Conservation (phyloP, 2,329 filamentous ascomycete genomes). For the Nigrospora osmanthi region DNA sequence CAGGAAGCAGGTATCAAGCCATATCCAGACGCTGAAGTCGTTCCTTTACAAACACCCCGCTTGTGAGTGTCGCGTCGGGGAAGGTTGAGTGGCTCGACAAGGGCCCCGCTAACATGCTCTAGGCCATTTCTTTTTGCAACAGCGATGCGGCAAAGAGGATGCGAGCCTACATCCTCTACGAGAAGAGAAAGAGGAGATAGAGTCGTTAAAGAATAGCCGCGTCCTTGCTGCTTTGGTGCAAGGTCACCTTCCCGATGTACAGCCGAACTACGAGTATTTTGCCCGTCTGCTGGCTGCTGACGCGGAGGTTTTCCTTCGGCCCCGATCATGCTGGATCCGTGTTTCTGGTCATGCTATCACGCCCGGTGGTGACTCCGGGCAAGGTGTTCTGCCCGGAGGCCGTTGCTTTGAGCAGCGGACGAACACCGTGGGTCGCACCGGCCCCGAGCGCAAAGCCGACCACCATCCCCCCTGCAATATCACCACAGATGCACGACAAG, state of each 20-base stretch:
- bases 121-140: slow-evolving; percentile 55
- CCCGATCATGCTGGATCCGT: slow-evolving; percentile 52
- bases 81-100: too few species aligned
- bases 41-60: slow-evolving; percentile 56
- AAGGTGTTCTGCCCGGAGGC: slow-evolving; percentile 17
- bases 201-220: slow-evolving; percentile 57
- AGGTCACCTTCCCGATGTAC: slow-evolving; percentile 46
- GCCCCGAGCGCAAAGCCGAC: slow-evolving; percentile 40
- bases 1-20: slow-evolving; percentile 60
- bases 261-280: slow-evolving; percentile 56
- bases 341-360: slow-evolving; percentile 39
- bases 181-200: slow-evolving; percentile 28
- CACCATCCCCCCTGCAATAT: too few species aligned
- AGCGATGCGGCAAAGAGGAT: slow-evolving; percentile 45
- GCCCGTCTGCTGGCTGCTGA: slow-evolving; percentile 48
- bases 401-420: slow-evolving; percentile 16
- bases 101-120: not conserved
- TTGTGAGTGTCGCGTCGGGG: slow-evolving; percentile 36
- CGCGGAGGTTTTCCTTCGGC: slow-evolving; percentile 43
- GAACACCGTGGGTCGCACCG: slow-evolving; percentile 32
- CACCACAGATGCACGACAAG: slow-evolving; percentile 26
- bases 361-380: not conserved
- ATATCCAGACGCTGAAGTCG: slow-evolving; percentile 63
- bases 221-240: slow-evolving; percentile 55
- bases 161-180: slow-evolving; percentile 29